Conservation (phyloP, 345 rosid genomes). For the Turnera subulata region DNA sequence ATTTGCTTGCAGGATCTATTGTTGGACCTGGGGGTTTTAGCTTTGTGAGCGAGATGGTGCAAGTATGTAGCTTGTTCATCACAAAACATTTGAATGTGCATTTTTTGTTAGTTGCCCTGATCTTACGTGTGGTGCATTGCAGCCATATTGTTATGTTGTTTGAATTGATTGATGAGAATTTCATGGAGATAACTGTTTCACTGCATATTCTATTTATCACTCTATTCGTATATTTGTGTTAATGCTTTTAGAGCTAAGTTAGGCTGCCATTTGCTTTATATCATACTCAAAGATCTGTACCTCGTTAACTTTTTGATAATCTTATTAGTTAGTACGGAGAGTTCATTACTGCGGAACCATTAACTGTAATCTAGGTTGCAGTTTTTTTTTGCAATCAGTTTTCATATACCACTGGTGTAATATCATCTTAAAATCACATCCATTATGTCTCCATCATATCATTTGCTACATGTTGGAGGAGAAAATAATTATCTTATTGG, state of each 20-base stretch:
- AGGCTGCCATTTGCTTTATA: too few relatives aligned
- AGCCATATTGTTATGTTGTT: too few relatives aligned
- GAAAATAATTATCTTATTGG: neutral
- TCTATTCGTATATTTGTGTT: too few relatives aligned
- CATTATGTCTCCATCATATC: neutral
- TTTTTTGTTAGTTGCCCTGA: neutral
- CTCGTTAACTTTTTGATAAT: too few relatives aligned
- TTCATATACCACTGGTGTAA: conserved; percentile 1
- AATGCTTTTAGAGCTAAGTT: too few relatives aligned
- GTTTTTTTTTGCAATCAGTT: conserved; percentile 5
- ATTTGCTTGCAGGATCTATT: conserved; percentile 81
- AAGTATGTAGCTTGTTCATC: conserved; percentile 50
- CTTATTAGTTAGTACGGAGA: too few relatives aligned
- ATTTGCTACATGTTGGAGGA: neutral
- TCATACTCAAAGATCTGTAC: too few relatives aligned
- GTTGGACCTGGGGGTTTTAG: conserved; percentile 95
- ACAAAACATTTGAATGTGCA: neutral
- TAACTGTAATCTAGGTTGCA: neutral
- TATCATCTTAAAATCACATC: neutral
- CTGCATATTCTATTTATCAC: too few relatives aligned
- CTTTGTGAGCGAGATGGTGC: conserved; percentile 97
- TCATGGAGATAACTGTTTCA: too few relatives aligned
- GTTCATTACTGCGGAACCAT: too few relatives aligned
- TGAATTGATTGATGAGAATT: neutral
- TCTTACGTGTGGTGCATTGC: too few relatives aligned